Evolutionary conservation across 2,329 filamentous ascomycete genomes (phyloP).

Genomic region (Colletotrichum scovillei): DNA sequence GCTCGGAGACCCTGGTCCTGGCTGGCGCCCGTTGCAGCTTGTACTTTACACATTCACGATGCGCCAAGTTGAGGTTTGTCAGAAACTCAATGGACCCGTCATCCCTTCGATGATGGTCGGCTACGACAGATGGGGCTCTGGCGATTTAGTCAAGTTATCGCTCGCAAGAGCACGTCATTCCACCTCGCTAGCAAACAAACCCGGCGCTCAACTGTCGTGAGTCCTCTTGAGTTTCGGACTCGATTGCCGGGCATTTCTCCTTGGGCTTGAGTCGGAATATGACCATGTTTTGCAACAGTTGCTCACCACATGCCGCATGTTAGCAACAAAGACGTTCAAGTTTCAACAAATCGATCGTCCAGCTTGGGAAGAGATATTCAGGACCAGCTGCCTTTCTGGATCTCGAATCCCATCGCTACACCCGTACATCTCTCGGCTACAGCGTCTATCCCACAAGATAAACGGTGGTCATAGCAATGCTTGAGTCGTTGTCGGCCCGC

Average conservation of each 20-base stretch:
- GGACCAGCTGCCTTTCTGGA: slow-evolving; percentile 20
- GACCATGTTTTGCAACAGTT: not conserved
- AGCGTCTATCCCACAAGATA: slow-evolving; percentile 30
- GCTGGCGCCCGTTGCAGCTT: not conserved
- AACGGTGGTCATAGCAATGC: slow-evolving; percentile 35
- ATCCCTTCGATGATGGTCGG: slow-evolving; percentile 7
- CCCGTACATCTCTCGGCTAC: not conserved
- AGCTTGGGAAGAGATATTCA: slow-evolving; percentile 22
- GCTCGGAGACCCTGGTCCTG: not conserved
- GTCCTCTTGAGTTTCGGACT: not conserved
- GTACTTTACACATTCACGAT: slow-evolving; percentile 12
- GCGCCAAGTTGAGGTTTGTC: slow-evolving; percentile 17
- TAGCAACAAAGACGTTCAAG: not conserved
- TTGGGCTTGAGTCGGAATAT: not conserved
- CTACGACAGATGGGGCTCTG: slow-evolving; percentile 5
- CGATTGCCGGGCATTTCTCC: not conserved
- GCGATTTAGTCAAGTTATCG: not conserved
- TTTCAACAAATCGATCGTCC: not conserved
- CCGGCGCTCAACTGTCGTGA: slow-evolving; percentile 3
- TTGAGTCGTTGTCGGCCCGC: slow-evolving; percentile 10
- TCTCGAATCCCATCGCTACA: not conserved
- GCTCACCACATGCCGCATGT: not conserved
- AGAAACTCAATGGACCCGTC: slow-evolving; percentile 24
- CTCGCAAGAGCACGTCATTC: slow-evolving; percentile 20
- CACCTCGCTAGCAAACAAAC: not conserved